These are phyloP conservation scores for Ceratopteris richardii DNA, from an alignment of 75 land plant species.

Conservation along the genomic window DNA sequence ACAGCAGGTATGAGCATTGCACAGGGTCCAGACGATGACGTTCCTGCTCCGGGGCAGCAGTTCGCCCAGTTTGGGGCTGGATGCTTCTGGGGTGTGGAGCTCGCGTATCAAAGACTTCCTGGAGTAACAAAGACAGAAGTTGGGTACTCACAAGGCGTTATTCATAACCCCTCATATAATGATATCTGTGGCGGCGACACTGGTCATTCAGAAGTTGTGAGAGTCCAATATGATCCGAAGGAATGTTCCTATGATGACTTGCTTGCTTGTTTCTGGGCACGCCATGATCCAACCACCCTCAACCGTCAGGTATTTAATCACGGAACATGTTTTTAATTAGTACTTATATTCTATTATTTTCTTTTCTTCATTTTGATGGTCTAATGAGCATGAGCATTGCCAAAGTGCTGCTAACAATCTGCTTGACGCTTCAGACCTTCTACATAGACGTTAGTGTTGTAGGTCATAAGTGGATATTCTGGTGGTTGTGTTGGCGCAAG, in stretches of 20 bases:
- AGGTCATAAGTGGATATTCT: background rate
- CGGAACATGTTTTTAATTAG: background rate
- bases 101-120: slow-evolving; percentile 77
- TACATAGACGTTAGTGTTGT: background rate
- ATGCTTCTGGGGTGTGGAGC: slow-evolving; percentile 95
- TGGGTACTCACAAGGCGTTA: slow-evolving; percentile 69
- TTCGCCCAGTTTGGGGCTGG: slow-evolving; percentile 87
- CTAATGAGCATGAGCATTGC: background rate
- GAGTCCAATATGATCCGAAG: slow-evolving; percentile 58
- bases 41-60: slow-evolving; percentile 48
- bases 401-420: background rate
- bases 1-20: slow-evolving; percentile 29
- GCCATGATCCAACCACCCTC: slow-evolving; percentile 78
- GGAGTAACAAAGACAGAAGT: slow-evolving; percentile 87
- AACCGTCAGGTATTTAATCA: slow-evolving; percentile 66
- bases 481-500: background rate
- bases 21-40: slow-evolving; percentile 72
- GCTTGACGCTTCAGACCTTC: too few relatives aligned
- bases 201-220: slow-evolving; percentile 63
- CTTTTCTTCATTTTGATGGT: background rate
- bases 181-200: slow-evolving; percentile 68
- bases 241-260: slow-evolving; percentile 49
- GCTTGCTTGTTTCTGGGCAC: slow-evolving; percentile 62
- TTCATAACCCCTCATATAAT: slow-evolving; percentile 58
- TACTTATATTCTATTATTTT: background rate